Percentiles rank a stretch among this genome's conserved stretches.
phyloP scores from a whole-genome alignment of 345 rosid genomes.

The Iberis pinnata region DNA sequence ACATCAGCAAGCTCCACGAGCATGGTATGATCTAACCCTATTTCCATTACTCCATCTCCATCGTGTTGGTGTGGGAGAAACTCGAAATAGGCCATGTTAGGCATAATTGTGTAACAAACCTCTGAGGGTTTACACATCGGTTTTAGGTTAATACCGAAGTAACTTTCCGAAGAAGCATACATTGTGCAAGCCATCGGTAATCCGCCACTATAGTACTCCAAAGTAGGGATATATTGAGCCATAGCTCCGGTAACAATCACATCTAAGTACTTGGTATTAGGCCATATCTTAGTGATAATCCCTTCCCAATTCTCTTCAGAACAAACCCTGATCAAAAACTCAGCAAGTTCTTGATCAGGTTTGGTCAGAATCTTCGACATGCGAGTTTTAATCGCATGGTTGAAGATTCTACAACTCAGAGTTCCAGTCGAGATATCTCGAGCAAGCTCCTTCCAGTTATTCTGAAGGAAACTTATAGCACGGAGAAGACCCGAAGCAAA shows the following conservation, averaged over 20 bases:
- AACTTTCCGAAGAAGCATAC: constrained; percentile 96
- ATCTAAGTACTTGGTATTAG: constrained; percentile 76
- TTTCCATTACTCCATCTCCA: constrained; percentile 21
- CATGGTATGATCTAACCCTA: constrained; percentile 9
- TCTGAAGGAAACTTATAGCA: constrained; percentile 73
- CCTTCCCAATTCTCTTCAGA: constrained; percentile 56
- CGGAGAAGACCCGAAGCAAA: constrained; percentile 87
- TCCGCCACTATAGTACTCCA: constrained; percentile 73
- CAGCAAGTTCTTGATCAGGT: constrained; percentile 56
- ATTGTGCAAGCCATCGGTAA: constrained; percentile 81
- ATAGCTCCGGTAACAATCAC: constrained; percentile 93
- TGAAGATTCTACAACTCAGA: constrained; percentile 47
- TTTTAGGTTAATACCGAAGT: constrained; percentile 69
- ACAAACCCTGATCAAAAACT: constrained; percentile 46
- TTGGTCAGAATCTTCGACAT: constrained; percentile 42
- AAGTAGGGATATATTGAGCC: constrained; percentile 92
- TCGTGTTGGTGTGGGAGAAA: constrained; percentile 47
- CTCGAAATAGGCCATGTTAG: constrained; percentile 90
- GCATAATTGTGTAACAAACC: constrained; percentile 84
- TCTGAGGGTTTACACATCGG: constrained; percentile 82
- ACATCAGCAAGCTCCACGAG: constrained; percentile 70
- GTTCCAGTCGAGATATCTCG: constrained; percentile 54
- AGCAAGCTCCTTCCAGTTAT: constrained; percentile 56
- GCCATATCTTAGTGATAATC: constrained; percentile 73
- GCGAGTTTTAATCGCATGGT: constrained; percentile 41